Base-by-base conservation (phyloP, 495 filamentous ascomycete genomes). In the Annulohypoxylon maeteangense region DNA sequence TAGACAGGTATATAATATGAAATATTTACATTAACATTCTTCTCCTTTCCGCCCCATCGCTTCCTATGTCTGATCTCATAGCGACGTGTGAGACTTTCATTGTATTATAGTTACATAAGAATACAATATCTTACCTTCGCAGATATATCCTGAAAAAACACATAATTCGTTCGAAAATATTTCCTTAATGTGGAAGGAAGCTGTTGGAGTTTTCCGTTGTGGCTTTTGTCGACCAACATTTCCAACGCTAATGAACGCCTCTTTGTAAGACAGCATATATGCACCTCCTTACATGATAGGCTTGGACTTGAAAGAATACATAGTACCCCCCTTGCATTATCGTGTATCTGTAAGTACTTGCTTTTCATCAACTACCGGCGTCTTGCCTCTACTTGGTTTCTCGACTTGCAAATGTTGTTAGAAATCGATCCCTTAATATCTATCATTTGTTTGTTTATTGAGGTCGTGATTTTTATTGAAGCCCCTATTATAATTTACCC, bases 281-380 rank as follows among this genome's bases (percentile, higher is more conserved):
- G 5, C 6, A 29, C 23, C 47, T 29, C 47, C 47, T 51, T 51
- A 25, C 47, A 51, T 51, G 47, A 51, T 51, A 29, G 47, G 47
- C 23, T 51, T 14, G 12, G 25, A 51, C 23, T 29, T 29, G 14
- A 12, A 27, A 12, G 23, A 27, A 14, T 14, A 29, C 23, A 51
- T 23, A 29, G 7, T n/a, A n/a, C 23, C 47, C 29, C 47, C 47
- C 47, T 51, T 51, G 47, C 47, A 5, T 51, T 11, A 27, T 29
- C 12, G 23, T 51, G 47, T 27, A n/a, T 29, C 22, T 51, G 47
- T 14, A 51, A 12, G 36, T 40, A 40, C 36, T 40, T 40, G 36
- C 10, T 8, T 47, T 22, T 47, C 5, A 51, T 51, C 12, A 29
- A 51, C 11, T 29, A 22, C 23, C 12, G 23, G 29, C 23, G 25